These are phyloP conservation scores for Colletotrichum caudatum DNA, from an alignment of 2,329 filamentous ascomycete species.

Conservation along the genomic window DNA sequence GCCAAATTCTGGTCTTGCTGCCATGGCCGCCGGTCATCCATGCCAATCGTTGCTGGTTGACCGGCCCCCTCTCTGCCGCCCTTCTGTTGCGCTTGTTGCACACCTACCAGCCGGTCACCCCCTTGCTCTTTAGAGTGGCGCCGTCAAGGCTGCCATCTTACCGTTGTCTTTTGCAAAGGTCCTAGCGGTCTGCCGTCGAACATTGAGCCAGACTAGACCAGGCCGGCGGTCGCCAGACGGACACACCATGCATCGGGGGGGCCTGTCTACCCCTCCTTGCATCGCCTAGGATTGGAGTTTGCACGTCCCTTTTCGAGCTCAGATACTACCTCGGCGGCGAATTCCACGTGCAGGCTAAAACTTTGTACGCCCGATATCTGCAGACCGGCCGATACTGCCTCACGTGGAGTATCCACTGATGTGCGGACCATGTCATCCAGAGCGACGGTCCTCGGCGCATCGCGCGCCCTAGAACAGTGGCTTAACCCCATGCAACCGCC, in stretches of 20 bases:
- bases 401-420: slow-evolving; percentile 43
- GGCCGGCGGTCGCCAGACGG: slow-evolving; percentile 1
- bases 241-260: slow-evolving; percentile 17
- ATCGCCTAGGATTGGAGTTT: slow-evolving; percentile 9
- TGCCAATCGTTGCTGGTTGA: slow-evolving; percentile 25
- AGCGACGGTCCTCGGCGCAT: slow-evolving; percentile 15
- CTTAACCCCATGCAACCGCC: slow-evolving; percentile 36
- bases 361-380: slow-evolving; percentile 40
- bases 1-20: slow-evolving; percentile 3
- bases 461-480: slow-evolving; percentile 24
- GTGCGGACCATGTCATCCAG: slow-evolving; percentile 39
- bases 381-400: slow-evolving; percentile 35
- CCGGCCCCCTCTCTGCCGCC: slow-evolving; percentile 21
- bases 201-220: slow-evolving; percentile 12
- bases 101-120: slow-evolving; percentile 15
- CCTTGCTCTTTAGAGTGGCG: slow-evolving; percentile 15
- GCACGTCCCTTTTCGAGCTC: slow-evolving; percentile 36
- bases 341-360: slow-evolving; percentile 40
- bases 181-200: slow-evolving; percentile 27
- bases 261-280: slow-evolving; percentile 31
- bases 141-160: slow-evolving; percentile 11
- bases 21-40: slow-evolving; percentile 22
- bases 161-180: slow-evolving; percentile 2
- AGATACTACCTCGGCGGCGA: slow-evolving; percentile 31
- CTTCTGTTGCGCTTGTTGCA: slow-evolving; percentile 11